Conservation (phyloP, 495 filamentous ascomycete genomes). For the Podospora pseudoanserina region DNA sequence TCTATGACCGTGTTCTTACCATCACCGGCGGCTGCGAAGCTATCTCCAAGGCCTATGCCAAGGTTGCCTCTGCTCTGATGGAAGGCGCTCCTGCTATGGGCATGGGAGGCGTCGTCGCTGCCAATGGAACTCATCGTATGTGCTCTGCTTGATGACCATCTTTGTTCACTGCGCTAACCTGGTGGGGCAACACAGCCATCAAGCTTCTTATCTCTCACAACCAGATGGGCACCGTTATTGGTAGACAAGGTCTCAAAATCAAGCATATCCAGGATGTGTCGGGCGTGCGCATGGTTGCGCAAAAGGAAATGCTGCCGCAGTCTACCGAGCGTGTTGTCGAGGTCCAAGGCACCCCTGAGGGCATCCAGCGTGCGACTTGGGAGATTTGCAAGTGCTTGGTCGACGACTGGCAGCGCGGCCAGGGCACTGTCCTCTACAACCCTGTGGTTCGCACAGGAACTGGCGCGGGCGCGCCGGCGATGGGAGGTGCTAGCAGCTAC, state of each 20-base stretch:
- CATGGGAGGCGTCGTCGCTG: slow-evolving; percentile 83
- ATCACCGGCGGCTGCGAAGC: slow-evolving; percentile 84
- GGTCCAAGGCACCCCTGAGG: slow-evolving; percentile 86
- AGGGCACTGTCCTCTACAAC: slow-evolving; percentile 95
- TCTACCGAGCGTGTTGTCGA: slow-evolving; percentile 99
- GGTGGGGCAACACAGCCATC: slow-evolving; percentile 58
- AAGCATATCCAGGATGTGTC: slow-evolving; percentile 98
- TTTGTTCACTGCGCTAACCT: slow-evolving; percentile 23
- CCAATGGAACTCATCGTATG: slow-evolving; percentile 92
- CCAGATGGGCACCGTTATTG: slow-evolving; percentile 99
- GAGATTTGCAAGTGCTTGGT: slow-evolving; percentile 98
- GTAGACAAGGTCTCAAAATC: slow-evolving; percentile 92
- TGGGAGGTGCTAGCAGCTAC: slow-evolving; percentile 30
- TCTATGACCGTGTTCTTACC: slow-evolving; percentile 94
- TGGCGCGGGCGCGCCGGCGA: slow-evolving; percentile 49
- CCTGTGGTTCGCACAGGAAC: slow-evolving; percentile 77
- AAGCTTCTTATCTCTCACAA: slow-evolving; percentile 98
- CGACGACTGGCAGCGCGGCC: slow-evolving; percentile 95
- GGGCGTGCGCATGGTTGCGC: slow-evolving; percentile 95
- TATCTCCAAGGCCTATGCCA: slow-evolving; percentile 85
- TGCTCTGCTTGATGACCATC: background rate
- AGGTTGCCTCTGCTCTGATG: slow-evolving; percentile 84
- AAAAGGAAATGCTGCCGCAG: slow-evolving; percentile 99
- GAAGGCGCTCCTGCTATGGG: slow-evolving; percentile 93
- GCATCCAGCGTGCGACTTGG: slow-evolving; percentile 93